Evolutionary conservation across 1,284 basidiomycete species (phyloP).

Genomic region (Trametes polyzona): DNA sequence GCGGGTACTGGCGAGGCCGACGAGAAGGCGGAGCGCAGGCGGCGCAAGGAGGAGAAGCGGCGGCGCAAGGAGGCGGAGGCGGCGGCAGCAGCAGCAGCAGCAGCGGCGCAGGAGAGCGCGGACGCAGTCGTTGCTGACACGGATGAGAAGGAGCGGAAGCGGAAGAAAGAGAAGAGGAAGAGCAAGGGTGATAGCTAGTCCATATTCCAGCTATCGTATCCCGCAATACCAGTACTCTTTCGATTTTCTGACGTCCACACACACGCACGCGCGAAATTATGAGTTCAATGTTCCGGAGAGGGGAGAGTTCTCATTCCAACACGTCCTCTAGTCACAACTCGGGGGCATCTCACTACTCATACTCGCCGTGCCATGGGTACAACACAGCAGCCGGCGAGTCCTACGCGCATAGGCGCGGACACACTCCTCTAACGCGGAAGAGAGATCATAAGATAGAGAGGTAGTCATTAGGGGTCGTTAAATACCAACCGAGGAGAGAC

Average conservation of each 20-base stretch:
- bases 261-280: too few species aligned
- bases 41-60: constrained; percentile 23
- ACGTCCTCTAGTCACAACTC: not conserved
- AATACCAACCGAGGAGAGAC: constrained; percentile 25
- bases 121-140: too few species aligned
- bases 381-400: too few species aligned
- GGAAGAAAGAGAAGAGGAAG: constrained; percentile 23
- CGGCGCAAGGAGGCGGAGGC: constrained; percentile 18
- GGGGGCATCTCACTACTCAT: not conserved
- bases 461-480: constrained; percentile 28
- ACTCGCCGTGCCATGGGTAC: too few species aligned
- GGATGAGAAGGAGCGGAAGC: constrained; percentile 15
- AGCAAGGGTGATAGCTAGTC: constrained; percentile 9
- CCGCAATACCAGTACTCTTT: too few species aligned
- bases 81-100: not conserved
- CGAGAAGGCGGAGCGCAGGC: constrained; percentile 21
- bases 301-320: not conserved
- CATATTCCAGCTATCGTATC: too few species aligned
- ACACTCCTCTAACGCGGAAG: constrained; percentile 4
- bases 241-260: not conserved
- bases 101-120: not conserved
- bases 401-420: not conserved
- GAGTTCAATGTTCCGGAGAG: too few species aligned
- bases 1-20: not conserved
- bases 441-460: constrained; percentile 25